Evolutionary conservation across 768 basidiomycete genomes (phyloP), one percentile per base, ranked within the genome.

Genomic region (Crucibulum laeve): DNA sequence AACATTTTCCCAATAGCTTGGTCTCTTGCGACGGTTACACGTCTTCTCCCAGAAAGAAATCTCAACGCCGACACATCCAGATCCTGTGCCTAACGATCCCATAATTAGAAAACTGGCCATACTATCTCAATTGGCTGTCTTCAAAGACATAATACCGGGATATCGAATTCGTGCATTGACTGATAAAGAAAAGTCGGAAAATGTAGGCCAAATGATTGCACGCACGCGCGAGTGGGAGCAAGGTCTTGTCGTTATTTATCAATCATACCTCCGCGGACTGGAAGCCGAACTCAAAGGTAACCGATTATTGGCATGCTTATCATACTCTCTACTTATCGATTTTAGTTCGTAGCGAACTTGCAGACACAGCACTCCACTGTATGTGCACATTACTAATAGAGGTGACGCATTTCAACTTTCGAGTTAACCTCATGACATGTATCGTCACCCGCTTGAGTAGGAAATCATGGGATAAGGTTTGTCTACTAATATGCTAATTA

Each of bases 351-450:
- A 79, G 70, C 43, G 80, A 81, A 40, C 63, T 93, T 14, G 71
- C 80, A 19, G 80, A 84, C 41, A 62, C 82, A 6, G 79, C 85
- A 38, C 71, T 98, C 42, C 84, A 79, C 57, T 91, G 85, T 64
- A 85, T 98, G 76, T 94, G 93, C 65, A 84, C 84, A 4, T 73
- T 98, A 34, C 69, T 92, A 19, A 74, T 76, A 15, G 84, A 91
- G 57, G 80, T 83, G 48, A 87, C 91, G 11, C 93, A 98, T 66
- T 99, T 99, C 80, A 99, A 98, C 68, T 98, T 97, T 63, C 81
- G 89, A 35, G 74, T 80, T 51, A 96, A 98, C 68, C 76, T 99
- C 53, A 91, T 96, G 80, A 82, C 82, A 47, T 84, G 85, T 39
- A 71, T 98, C 45, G 81, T 97, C 18, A 81, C 84, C 38, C 79